Base-by-base conservation (phyloP, 202 grass and related monocot species). In the Zizania palustris region DNA sequence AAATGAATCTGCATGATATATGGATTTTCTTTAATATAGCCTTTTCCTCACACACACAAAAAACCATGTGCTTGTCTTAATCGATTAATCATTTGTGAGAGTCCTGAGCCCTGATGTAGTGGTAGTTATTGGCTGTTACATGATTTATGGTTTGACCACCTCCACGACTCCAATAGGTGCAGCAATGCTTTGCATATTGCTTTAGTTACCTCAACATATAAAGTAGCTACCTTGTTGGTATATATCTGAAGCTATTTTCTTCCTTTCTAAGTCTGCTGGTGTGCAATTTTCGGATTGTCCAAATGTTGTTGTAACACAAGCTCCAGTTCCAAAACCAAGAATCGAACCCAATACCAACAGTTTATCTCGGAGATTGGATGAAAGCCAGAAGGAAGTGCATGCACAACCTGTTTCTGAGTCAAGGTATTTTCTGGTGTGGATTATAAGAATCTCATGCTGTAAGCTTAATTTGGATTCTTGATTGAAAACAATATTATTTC, bases 241-340 rank as follows among this genome's bases (percentile, higher is more conserved):
- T 80, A 45, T 56, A 45, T 18, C 64, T 93, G 78, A 93, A 53
- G 14, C 37, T 63, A 21, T 70, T 68, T 46, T 72, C 9, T 53
- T 74, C 67, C 62, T 51, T 80, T 57, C 6, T 12, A 68, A 99
- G 96, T 85, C 85, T 74, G 85, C 91, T 61, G 88, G 92, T 8
- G 96, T 99, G 42, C 74, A 93, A 56, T 97, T 97, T 84, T 69
- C 65, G 11, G 88, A 90, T 65, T 20, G 39, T 7, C 85, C 87
- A 82, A 84, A 78, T 28, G 70, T 92, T 80, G 71, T 82, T 28
- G 50, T 85, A 84, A 45, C 72, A 85, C 86, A 79, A 63, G 16
- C 67, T 55, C 74, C 76, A 63, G 72, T 83, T 53, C 74, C 60
- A 65, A 82, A 90, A 84, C 50, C 42, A 42, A 75, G 69, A 80